Percentiles rank a stretch among this genome's conserved stretches.
phyloP scores from a whole-genome alignment of 2,329 filamentous ascomycete genomes.

The Penicillium digitatum region DNA sequence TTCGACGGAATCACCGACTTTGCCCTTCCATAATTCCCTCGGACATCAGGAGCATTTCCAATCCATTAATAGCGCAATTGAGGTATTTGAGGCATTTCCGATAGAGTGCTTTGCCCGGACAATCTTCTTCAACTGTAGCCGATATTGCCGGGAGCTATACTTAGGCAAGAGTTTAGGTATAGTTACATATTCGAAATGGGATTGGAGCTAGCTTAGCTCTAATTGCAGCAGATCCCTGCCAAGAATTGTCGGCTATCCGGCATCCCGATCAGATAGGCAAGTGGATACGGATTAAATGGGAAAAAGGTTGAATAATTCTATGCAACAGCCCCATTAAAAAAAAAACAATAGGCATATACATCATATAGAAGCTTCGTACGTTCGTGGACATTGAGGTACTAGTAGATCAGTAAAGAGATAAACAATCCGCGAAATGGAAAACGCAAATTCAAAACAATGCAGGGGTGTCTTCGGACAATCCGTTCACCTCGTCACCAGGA shows the following conservation, averaged over 20 bases:
- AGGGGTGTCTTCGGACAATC: not conserved
- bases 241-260: conserved; percentile 7
- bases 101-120: not conserved
- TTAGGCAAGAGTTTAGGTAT: not conserved
- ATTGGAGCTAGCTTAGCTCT: not conserved
- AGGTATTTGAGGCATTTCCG: not conserved
- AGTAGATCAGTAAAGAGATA: conserved; percentile 18
- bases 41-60: not conserved
- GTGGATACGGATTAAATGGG: not conserved
- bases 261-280: conserved; percentile 15
- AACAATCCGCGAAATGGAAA: conserved; percentile 15
- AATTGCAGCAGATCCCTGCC: conserved; percentile 1
- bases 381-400: conserved; percentile 26
- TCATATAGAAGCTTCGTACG: conserved; percentile 34
- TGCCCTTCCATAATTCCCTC: not conserved
- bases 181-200: too few species aligned
- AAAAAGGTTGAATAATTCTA: not conserved
- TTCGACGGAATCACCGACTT: conserved; percentile 24
- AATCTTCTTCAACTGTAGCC: not conserved
- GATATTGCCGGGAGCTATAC: not conserved
- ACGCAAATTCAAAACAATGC: conserved; percentile 12
- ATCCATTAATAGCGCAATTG: not conserved
- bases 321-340: not conserved
- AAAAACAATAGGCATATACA: conserved; percentile 33
- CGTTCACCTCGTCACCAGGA: conserved; percentile 12